Conservation (phyloP, 2,329 filamentous ascomycete genomes). For the Scedosporium minutisporum region DNA sequence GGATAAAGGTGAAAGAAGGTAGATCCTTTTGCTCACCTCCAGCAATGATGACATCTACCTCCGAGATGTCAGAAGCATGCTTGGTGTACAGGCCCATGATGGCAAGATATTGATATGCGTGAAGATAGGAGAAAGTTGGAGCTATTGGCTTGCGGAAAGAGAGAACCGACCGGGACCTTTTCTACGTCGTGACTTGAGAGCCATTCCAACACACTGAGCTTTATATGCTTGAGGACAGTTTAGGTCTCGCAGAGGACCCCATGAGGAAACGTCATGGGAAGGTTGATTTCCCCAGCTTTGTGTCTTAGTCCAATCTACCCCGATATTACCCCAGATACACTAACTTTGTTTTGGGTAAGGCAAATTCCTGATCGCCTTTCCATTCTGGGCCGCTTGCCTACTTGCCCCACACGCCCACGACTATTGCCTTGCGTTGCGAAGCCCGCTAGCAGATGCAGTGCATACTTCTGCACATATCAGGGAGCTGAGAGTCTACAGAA, state of each 20-base stretch:
- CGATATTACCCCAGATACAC: background rate
- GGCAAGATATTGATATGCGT: background rate
- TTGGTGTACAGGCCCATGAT: slow-evolving; percentile 14
- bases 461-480: too few species aligned
- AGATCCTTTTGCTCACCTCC: slow-evolving; percentile 25
- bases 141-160: background rate
- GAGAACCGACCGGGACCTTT: too few species aligned
- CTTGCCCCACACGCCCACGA: background rate
- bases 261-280: background rate
- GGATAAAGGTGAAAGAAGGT: background rate
- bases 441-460: too few species aligned
- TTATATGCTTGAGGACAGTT: too few species aligned
- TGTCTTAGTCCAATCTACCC: background rate
- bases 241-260: too few species aligned
- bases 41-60: slow-evolving; percentile 42
- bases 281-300: background rate
- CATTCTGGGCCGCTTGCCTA: background rate
- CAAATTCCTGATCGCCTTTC: background rate
- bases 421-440: too few species aligned
- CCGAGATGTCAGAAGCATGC: slow-evolving; percentile 20
- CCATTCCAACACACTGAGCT: too few species aligned
- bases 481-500: too few species aligned
- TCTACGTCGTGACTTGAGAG: too few species aligned
- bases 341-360: background rate
- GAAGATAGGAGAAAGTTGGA: background rate